Conservation (phyloP, 495 filamentous ascomycete genomes). For the Daldinia concentrica region DNA sequence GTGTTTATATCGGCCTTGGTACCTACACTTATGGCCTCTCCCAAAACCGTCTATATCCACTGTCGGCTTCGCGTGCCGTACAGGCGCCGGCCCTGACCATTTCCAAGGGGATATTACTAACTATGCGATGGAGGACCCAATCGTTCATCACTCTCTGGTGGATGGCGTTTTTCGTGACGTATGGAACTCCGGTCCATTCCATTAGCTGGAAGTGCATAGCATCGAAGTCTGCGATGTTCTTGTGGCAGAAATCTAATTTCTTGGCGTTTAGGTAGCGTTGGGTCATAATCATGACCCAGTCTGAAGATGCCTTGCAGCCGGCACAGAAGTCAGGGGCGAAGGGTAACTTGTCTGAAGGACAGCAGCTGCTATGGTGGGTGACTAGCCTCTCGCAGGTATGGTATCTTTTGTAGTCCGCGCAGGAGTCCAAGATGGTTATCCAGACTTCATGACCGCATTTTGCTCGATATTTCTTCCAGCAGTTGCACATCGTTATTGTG, state of each 20-base stretch:
- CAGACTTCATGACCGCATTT: not conserved
- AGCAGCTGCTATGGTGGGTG: not conserved
- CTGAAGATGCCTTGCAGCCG: not conserved
- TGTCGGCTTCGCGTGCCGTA: not conserved
- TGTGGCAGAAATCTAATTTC: not conserved
- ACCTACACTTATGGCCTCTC: not conserved
- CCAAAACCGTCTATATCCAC: not conserved
- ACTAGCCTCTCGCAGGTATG: not conserved
- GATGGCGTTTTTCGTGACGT: not conserved
- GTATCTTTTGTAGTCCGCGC: not conserved
- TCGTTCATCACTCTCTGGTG: not conserved
- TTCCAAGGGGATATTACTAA: not conserved
- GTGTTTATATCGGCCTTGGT: not conserved
- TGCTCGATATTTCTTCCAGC: not conserved
- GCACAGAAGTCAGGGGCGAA: not conserved
- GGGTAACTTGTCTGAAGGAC: not conserved
- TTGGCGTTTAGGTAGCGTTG: not conserved
- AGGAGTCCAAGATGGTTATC: not conserved
- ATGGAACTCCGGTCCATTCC: not conserved
- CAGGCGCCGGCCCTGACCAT: conserved; percentile 5
- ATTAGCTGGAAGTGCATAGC: conserved; percentile 1
- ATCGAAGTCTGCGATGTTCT: not conserved
- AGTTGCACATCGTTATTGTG: conserved; percentile 5
- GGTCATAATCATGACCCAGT: not conserved
- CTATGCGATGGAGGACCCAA: not conserved